phyloP scores from a whole-genome alignment of 192 early-diverging fungal species.

The Mortierella claussenii region DNA sequence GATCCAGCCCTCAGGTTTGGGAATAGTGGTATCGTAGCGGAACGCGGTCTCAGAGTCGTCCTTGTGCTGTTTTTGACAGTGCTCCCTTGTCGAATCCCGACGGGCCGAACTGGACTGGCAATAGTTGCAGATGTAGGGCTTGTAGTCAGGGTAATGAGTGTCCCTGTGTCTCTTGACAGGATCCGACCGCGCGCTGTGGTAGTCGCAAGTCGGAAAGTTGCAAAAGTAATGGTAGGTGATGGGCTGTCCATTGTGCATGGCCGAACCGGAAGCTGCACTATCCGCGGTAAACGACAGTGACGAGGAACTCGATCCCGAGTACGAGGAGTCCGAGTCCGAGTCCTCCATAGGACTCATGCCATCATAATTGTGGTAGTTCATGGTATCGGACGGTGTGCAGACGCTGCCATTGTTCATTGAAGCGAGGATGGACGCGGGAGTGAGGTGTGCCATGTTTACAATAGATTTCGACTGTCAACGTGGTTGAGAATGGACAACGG shows the following conservation, averaged over 20 bases:
- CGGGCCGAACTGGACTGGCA: slow-evolving; percentile 44
- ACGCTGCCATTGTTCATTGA: slow-evolving; percentile 22
- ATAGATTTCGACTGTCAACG: not conserved
- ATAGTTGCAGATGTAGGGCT: slow-evolving; percentile 52
- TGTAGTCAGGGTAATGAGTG: slow-evolving; percentile 51
- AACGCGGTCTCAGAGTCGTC: slow-evolving; percentile 49
- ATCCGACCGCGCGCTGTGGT: slow-evolving; percentile 46
- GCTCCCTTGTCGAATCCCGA: slow-evolving; percentile 44
- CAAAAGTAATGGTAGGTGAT: slow-evolving; percentile 50
- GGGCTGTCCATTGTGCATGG: slow-evolving; percentile 24
- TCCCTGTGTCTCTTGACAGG: slow-evolving; percentile 51
- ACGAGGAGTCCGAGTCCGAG: slow-evolving; percentile 43
- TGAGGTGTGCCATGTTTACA: slow-evolving; percentile 33
- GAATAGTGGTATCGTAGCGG: slow-evolving; percentile 33
- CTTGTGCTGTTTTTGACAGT: slow-evolving; percentile 51
- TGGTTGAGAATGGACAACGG: too few relatives aligned
- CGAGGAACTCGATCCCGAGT: slow-evolving; percentile 39
- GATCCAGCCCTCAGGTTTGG: slow-evolving; percentile 52
- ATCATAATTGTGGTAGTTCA: slow-evolving; percentile 32
- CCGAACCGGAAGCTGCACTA: not conserved
- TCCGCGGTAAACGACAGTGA: slow-evolving; percentile 16
- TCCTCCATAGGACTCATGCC: slow-evolving; percentile 38
- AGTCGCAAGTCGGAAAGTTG: slow-evolving; percentile 50
- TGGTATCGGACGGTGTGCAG: slow-evolving; percentile 16
- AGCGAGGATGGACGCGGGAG: slow-evolving; percentile 49